Conservation (phyloP, 169 alveolate genomes). For the Plasmodium inui region DNA sequence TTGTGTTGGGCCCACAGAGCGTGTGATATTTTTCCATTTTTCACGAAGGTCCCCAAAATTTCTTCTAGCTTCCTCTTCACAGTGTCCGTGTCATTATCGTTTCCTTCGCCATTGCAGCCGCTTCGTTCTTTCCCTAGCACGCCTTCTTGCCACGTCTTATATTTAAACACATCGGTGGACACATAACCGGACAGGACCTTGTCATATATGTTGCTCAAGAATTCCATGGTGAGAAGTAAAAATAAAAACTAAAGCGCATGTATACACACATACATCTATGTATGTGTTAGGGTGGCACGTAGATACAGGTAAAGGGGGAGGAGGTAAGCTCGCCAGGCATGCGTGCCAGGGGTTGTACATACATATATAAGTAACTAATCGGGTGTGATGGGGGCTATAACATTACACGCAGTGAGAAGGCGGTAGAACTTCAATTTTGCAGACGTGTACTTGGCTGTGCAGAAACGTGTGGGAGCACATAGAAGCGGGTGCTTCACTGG, state of each 20-base stretch:
- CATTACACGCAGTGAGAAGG: background rate
- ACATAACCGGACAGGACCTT: conserved; percentile 73
- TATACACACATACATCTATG: conserved; percentile 2
- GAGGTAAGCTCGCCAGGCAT: background rate
- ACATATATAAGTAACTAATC: background rate
- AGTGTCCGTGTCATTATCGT: background rate
- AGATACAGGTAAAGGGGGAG: background rate
- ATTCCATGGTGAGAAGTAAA: conserved; percentile 45
- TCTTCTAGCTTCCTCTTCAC: conserved; percentile 33
- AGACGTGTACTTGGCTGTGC: conserved; percentile 12
- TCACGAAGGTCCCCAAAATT: conserved; percentile 49
- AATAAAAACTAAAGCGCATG: background rate
- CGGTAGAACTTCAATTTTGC: conserved; percentile 11
- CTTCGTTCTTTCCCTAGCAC: conserved; percentile 41
- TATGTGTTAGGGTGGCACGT: background rate
- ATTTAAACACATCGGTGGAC: conserved; percentile 46
- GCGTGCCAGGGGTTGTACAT: background rate
- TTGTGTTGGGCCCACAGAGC: conserved; percentile 54
- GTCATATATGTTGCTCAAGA: conserved; percentile 64
- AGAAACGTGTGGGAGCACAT: background rate
- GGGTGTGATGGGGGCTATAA: background rate
- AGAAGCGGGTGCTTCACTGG: background rate
- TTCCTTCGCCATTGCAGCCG: background rate
- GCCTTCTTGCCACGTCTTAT: conserved; percentile 59
- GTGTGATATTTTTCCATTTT: conserved; percentile 64